Percentiles rank a stretch among this genome's conserved stretches.
phyloP scores from a whole-genome alignment of 495 filamentous ascomycete species.

The Pyronema omphalodes region DNA sequence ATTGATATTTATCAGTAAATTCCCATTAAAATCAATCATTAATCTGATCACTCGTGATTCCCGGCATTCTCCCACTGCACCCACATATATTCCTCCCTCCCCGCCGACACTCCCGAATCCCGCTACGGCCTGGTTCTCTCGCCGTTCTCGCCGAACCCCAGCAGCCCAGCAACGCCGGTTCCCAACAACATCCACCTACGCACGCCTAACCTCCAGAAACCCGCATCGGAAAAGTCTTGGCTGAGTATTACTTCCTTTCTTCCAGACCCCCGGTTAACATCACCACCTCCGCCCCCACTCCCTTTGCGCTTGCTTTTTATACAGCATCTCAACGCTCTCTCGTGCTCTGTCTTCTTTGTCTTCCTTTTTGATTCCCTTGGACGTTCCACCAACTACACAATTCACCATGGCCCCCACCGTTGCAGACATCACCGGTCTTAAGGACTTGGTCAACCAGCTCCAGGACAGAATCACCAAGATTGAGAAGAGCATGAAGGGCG shows the following conservation, averaged over 20 bases:
- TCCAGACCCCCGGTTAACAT: background rate
- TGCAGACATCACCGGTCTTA: constrained; percentile 36
- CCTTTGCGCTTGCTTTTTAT: constrained; percentile 12
- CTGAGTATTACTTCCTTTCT: constrained; percentile 2
- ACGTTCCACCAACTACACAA: background rate
- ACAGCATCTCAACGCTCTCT: constrained; percentile 1
- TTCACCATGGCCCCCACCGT: constrained; percentile 66
- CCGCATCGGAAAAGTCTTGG: background rate
- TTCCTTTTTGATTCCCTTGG: background rate
- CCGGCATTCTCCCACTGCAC: no score
- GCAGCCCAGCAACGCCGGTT: no score
- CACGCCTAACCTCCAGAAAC: background rate
- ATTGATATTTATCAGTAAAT: no score
- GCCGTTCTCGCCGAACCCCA: no score
- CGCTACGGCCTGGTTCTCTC: no score
- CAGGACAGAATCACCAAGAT: constrained; percentile 64
- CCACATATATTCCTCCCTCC: no score
- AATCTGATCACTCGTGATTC: no score
- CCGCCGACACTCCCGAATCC: no score
- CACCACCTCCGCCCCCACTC: background rate
- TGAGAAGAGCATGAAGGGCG: constrained; percentile 54
- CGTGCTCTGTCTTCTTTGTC: constrained; percentile 1
- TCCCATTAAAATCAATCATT: no score
- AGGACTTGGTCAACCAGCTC: constrained; percentile 41
- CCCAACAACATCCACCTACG: no score